Percentiles rank a stretch among this genome's conserved stretches.
Conservation (phyloP, 768 basidiomycete species). For the Fistulinella prunicolor region DNA sequence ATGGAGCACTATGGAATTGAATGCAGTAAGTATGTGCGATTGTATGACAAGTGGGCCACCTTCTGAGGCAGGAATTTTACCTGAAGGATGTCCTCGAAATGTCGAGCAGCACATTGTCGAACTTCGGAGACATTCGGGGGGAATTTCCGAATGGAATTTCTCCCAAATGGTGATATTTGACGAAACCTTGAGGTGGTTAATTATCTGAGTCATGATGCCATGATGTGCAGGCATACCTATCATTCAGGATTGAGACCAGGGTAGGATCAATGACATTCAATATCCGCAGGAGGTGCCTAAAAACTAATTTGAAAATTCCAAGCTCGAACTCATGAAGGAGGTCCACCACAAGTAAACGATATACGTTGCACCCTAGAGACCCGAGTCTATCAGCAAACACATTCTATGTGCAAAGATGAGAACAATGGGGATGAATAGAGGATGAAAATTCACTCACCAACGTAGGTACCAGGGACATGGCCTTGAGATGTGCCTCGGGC, state of each 20-base stretch:
- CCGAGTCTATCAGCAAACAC: too few relatives aligned
- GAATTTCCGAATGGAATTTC: neutral
- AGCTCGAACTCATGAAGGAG: neutral
- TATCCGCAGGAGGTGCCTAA: neutral
- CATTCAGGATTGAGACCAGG: too few relatives aligned
- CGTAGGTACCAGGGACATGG: neutral
- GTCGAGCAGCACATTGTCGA: neutral
- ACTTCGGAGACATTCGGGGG: neutral
- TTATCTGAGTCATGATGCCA: too few relatives aligned
- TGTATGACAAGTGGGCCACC: too few relatives aligned
- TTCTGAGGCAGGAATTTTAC: neutral
- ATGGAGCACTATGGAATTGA: neutral
- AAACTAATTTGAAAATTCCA: neutral
- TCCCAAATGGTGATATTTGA: neutral
- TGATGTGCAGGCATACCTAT: slow-evolving; percentile 39
- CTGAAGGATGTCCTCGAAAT: neutral
- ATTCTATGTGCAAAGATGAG: too few relatives aligned
- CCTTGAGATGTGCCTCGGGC: neutral
- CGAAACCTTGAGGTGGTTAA: too few relatives aligned
- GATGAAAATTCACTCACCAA: neutral
- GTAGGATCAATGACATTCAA: neutral
- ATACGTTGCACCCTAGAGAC: too few relatives aligned
- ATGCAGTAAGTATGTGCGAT: neutral
- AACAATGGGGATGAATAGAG: too few relatives aligned
- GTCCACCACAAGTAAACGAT: neutral